Evolutionary conservation across 768 basidiomycete species (phyloP).

Genomic region (Trametopsis cervina): DNA sequence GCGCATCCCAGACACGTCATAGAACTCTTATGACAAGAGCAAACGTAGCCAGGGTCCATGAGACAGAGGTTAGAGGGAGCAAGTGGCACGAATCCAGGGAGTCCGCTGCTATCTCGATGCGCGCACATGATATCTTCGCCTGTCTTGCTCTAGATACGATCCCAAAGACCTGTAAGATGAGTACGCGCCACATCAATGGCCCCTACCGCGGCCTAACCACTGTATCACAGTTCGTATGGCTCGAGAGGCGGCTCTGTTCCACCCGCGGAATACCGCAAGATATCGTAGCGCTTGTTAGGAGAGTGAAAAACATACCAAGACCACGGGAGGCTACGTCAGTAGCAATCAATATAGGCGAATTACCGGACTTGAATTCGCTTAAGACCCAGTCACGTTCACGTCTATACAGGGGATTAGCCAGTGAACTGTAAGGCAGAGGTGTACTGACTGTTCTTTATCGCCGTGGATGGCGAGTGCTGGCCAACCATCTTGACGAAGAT

Average conservation of each 20-base stretch:
- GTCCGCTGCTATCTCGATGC: constrained; percentile 25
- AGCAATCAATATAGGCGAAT: constrained; percentile 95
- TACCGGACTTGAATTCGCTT: constrained; percentile 95
- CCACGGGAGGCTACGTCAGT: constrained; percentile 99
- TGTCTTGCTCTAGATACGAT: constrained; percentile 29
- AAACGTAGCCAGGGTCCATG: constrained; percentile 27
- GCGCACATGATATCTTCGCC: constrained; percentile 26
- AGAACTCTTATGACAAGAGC: constrained; percentile 18
- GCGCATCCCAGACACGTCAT: constrained; percentile 29
- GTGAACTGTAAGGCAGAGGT: too few relatives aligned
- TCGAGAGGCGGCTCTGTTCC: neutral
- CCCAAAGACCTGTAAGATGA: constrained; percentile 29
- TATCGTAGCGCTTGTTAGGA: constrained; percentile 41
- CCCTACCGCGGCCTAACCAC: constrained; percentile 10
- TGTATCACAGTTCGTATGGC: constrained; percentile 2
- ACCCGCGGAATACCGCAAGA: constrained; percentile 6
- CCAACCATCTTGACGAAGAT: constrained; percentile 97
- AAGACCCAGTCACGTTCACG: constrained; percentile 99
- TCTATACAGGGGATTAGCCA: constrained; percentile 32
- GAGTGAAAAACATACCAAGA: constrained; percentile 80
- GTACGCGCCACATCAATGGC: constrained; percentile 13
- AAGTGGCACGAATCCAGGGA: constrained; percentile 19
- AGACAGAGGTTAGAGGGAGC: constrained; percentile 40
- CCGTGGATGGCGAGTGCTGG: constrained; percentile 99
- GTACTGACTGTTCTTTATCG: constrained; percentile 92